Evolutionary conservation across 768 basidiomycete species (phyloP), one percentile per base, ranked within the genome.

Genomic region (Calocybe cyanea): DNA sequence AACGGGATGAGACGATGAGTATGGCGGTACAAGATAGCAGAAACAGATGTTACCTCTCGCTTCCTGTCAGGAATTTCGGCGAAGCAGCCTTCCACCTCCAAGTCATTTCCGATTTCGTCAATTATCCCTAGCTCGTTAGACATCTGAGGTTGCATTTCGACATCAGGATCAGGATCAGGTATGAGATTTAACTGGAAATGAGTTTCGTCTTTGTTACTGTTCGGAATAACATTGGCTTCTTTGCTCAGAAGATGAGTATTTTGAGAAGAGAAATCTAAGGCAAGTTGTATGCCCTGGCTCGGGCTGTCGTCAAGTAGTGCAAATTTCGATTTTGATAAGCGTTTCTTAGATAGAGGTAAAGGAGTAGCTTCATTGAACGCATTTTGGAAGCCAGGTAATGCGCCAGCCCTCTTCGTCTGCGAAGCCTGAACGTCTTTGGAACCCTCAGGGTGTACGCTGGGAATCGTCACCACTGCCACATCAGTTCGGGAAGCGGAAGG

Each of bases 381-480:
- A 50, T 81, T 80, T 48, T 79, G 68, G 51, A 82, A 80, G 6
- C 79, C 79, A 14, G 73, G 72, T 23, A 80, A 64, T 48, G 59
- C 65, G 9, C 58, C 59, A 8, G 56, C 39, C 45, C 61, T 69
- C 17, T 59, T 66, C 7, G 11, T 65, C 39, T 34, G 47, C 4
- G 72, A 69, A 17, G 71, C 69, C 44, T 47, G 60, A 43, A 62
- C 1, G 35, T 53, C 43, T 53, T 54, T 15, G 33, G 62, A n/a
- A 65, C 32, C 46, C 28, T 31, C 41, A 18, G 28, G 30, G 34
- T 17, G n/a, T 23, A 46, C 21, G 32, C 21, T 62, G 19, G 65
- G 62, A 17, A 65, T 59, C 20, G 72, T 72, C 0, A 70, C 75
- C 48, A 69, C 66, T 23, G 64, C 63, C 3, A 45, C 41, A 34